Percentiles rank a stretch among this genome's conserved stretches.
These are phyloP conservation scores for Globisporangium megalacanthum DNA, from an alignment of 352 stramenopile genomes.

Conservation along the genomic window DNA sequence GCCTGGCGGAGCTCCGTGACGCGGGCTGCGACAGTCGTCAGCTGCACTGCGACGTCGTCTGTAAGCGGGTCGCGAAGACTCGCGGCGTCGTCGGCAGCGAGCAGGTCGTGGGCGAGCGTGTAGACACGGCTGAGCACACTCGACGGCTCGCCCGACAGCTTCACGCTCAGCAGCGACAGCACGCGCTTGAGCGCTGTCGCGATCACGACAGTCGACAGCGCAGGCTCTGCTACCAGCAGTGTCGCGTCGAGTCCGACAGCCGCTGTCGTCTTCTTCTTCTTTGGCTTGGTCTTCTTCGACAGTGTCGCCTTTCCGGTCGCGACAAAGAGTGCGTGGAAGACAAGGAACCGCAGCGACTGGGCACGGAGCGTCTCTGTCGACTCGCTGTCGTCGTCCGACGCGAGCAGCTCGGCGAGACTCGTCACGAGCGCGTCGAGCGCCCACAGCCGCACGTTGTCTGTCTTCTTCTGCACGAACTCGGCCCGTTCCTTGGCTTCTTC, in stretches of 20 bases:
- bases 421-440: conserved; percentile 57
- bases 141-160: conserved; percentile 31
- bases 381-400: conserved; percentile 17
- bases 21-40: conserved; percentile 31
- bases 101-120: conserved; percentile 29
- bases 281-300: conserved; percentile 23
- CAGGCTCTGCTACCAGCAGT: conserved; percentile 23
- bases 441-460: conserved; percentile 68
- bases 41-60: conserved; percentile 23
- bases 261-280: conserved; percentile 36
- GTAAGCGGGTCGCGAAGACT: conserved; percentile 36
- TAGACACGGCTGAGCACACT: conserved; percentile 53
- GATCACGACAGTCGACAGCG: conserved; percentile 40
- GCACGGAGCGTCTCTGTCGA: conserved; percentile 22
- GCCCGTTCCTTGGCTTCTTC: conserved; percentile 79
- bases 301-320: conserved; percentile 21
- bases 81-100: conserved; percentile 15
- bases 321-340: conserved; percentile 68
- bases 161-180: conserved; percentile 53
- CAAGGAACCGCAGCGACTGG: conserved; percentile 52
- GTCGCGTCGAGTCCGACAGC: conserved; percentile 16
- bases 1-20: conserved; percentile 23
- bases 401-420: conserved; percentile 34
- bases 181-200: conserved; percentile 54
- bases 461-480: conserved; percentile 40